Evolutionary conservation across 164 flowering plant species (phyloP).

Genomic region (Vitis amurensis): DNA sequence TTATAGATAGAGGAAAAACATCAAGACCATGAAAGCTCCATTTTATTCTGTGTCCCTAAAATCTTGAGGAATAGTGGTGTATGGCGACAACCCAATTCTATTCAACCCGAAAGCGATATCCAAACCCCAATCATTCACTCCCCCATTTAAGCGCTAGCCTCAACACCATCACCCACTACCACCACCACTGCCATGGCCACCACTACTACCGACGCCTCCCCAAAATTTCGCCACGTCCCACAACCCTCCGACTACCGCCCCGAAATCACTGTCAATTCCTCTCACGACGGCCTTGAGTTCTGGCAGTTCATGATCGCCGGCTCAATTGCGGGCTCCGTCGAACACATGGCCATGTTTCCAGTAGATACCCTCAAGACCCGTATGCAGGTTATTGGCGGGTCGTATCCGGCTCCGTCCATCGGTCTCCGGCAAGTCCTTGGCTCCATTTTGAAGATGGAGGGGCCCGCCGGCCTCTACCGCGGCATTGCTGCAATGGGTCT

Average conservation of each 20-base stretch:
- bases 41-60: background rate
- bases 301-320: conserved; percentile 50
- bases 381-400: conserved; percentile 30
- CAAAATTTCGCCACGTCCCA: background rate
- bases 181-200: background rate
- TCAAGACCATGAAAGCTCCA: background rate
- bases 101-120: conserved; percentile 26
- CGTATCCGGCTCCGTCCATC: conserved; percentile 16
- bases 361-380: conserved; percentile 51
- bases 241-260: conserved; percentile 5
- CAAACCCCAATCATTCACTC: conserved; percentile 10
- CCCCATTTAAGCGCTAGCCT: background rate
- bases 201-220: background rate
- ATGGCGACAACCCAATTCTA: conserved; percentile 27
- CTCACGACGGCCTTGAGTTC: conserved; percentile 45
- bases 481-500: conserved; percentile 73
- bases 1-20: too few relatives aligned
- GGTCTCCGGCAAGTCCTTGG: conserved; percentile 37
- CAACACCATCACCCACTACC: background rate
- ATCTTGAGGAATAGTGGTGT: background rate
- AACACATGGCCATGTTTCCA: conserved; percentile 55
- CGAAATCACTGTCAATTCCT: conserved; percentile 1
- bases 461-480: conserved; percentile 50
- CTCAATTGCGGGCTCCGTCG: conserved; percentile 44
- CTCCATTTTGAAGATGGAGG: conserved; percentile 46